These are phyloP conservation scores for Triticum turgidum DNA, from an alignment of 176 grass and related monocot genomes.

Conservation along the genomic window DNA sequence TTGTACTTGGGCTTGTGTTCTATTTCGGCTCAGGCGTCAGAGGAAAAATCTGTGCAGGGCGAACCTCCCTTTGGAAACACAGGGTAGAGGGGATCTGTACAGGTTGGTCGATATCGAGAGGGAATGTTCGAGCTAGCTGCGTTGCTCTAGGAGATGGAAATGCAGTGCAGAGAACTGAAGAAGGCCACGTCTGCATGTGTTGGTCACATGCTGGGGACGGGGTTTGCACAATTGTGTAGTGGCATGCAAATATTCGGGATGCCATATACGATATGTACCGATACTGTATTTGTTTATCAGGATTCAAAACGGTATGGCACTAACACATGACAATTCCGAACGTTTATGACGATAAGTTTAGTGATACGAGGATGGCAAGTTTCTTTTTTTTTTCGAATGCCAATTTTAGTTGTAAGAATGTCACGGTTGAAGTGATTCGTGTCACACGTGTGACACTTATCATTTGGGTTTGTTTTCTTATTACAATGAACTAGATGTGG, in stretches of 20 bases:
- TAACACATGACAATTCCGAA: no score
- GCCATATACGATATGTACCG: no score
- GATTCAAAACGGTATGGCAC: no score
- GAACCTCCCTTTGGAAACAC: conserved; percentile 55
- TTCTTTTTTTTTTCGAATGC: no score
- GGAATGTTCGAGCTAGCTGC: neutral
- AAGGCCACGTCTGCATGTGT: neutral
- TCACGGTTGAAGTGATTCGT: no score
- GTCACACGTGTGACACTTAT: no score
- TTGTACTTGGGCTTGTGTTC: neutral
- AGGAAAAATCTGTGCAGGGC: conserved; percentile 41
- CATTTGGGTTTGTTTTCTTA: no score
- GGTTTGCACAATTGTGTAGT: neutral
- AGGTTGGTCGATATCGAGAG: conserved; percentile 35
- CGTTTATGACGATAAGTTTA: no score
- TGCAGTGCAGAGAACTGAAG: neutral
- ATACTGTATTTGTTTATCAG: no score
- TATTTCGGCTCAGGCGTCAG: neutral
- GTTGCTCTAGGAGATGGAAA: neutral
- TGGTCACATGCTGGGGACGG: neutral
- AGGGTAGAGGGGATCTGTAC: conserved; percentile 53
- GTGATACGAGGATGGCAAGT: no score
- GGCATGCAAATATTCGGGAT: neutral
- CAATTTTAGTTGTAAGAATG: no score
- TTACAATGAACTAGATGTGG: no score